Base-by-base conservation (phyloP, 108 stramenopile species). In the Tribonema minus region DNA sequence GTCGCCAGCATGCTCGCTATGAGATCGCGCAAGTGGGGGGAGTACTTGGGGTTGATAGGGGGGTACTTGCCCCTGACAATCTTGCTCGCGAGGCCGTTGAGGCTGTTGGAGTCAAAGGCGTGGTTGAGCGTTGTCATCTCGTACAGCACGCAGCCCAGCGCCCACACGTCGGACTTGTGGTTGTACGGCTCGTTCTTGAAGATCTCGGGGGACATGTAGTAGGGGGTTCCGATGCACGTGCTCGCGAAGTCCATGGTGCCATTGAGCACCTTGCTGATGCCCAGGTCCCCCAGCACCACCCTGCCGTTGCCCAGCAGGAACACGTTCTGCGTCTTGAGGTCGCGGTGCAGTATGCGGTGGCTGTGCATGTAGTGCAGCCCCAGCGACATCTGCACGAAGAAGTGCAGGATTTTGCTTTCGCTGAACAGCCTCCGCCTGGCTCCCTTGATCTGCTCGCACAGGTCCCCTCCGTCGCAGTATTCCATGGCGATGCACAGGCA, bases 151-250 rank as follows among this genome's bases (percentile, higher is more conserved):
- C 85, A 85, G 35, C 87, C 86, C 20, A 88, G 82, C 30, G 85
- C 84, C 87, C 87, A 88, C 0, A 87, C 76, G 74, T 87, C 87
- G 54, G 59, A 62, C 81, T 85, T 85, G 30, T 64, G 70, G 58
- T 86, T 80, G 77, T 87, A 88, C 6, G 76, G 77, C 63, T 79
- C 35, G 29, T 80, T 76, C 64, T 73, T 35, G 61, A 85, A 87
- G 2, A 87, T 37, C 81, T 88, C 86, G 9, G 86, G 86, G 28
- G 41, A 67, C 30, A 86, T 72, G 80, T 84, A 87, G 64, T 90
- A 89, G 3, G 89, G 89, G n/a, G 89, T 90, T 7, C 89, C 89
- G 40, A 90, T 90, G 23, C 85, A 83, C 1, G 89, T 90, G 59
- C 81, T 84, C 2, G 89, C 88, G 32, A 90, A 87, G 84, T 88